Conservation (phyloP, 164 flowering plant species). For the Annona squamosa region DNA sequence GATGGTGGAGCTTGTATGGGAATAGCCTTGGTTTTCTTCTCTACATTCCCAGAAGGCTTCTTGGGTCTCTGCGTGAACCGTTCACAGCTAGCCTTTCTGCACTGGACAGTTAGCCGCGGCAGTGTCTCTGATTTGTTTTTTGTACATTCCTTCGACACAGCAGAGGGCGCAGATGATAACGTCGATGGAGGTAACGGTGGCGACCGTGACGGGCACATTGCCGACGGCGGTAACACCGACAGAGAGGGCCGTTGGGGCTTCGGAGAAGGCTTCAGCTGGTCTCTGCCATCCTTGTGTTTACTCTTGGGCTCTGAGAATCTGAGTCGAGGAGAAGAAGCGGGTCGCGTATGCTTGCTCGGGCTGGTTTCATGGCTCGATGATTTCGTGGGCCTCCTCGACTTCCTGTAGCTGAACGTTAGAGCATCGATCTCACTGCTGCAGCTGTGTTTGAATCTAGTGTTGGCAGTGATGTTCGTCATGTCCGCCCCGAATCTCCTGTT, state of each 20-base stretch:
- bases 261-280: slow-evolving; percentile 5
- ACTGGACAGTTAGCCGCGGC: slow-evolving; percentile 10
- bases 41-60: slow-evolving; percentile 24
- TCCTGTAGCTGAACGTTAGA: slow-evolving; percentile 11
- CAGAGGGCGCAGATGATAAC: neutral
- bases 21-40: slow-evolving; percentile 46
- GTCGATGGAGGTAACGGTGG: neutral
- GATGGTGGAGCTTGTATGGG: slow-evolving; percentile 23
- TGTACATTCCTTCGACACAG: neutral
- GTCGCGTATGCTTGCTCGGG: slow-evolving; percentile 15
- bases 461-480: slow-evolving; percentile 43
- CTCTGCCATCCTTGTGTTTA: slow-evolving; percentile 14
- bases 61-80: slow-evolving; percentile 17
- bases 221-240: neutral
- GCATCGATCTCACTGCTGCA: slow-evolving; percentile 16
- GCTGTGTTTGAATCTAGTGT: slow-evolving; percentile 15
- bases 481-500: slow-evolving; percentile 53
- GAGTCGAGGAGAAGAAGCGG: slow-evolving; percentile 36
- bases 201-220: neutral
- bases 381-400: slow-evolving; percentile 9
- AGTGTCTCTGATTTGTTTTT: neutral
- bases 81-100: slow-evolving; percentile 29
- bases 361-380: slow-evolving; percentile 10
- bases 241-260: slow-evolving; percentile 9
- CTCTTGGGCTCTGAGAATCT: slow-evolving; percentile 27